These are phyloP conservation scores for Albophoma yamanashiensis DNA, from an alignment of 2,329 filamentous ascomycete species.

Conservation along the genomic window DNA sequence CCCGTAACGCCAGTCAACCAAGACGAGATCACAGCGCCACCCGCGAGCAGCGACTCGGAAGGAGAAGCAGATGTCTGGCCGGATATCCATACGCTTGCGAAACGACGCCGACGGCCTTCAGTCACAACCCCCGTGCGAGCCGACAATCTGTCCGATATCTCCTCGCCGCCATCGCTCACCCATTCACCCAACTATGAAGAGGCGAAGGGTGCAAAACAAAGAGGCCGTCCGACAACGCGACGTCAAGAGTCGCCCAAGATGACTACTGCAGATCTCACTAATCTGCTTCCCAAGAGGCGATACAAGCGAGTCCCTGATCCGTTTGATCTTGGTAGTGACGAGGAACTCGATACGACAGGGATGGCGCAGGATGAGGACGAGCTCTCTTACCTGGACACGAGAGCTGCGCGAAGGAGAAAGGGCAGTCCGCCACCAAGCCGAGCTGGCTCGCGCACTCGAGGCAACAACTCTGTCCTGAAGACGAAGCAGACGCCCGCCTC, in stretches of 20 bases:
- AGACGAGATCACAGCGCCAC: conserved; percentile 42
- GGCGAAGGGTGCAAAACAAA: conserved; percentile 10
- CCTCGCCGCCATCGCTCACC: conserved; percentile 55
- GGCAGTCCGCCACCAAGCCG: conserved; percentile 18
- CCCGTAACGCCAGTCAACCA: conserved; percentile 33
- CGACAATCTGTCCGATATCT: conserved; percentile 38
- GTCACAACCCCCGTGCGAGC: conserved; percentile 26
- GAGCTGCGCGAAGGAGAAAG: conserved; percentile 22
- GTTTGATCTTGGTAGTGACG: conserved; percentile 32
- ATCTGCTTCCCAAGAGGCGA: conserved; percentile 41
- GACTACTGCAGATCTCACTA: conserved; percentile 44
- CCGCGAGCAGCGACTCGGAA: conserved; percentile 41
- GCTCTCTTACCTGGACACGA: conserved; percentile 33
- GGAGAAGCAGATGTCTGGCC: conserved; percentile 37
- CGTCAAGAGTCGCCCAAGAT: conserved; percentile 29
- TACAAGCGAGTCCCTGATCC: conserved; percentile 27
- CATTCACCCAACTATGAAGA: conserved; percentile 49
- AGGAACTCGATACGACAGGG: conserved; percentile 36
- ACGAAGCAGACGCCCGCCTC: conserved; percentile 11
- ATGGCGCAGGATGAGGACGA: conserved; percentile 46
- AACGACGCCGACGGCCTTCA: conserved; percentile 29
- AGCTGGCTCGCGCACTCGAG: conserved; percentile 12
- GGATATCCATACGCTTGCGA: conserved; percentile 38
- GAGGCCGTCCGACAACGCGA: conserved; percentile 19
- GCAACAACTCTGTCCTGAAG: conserved; percentile 12